Evolutionary conservation across 108 stramenopile species (phyloP).

Genomic region (Cyclotella choctawhatcheeana): DNA sequence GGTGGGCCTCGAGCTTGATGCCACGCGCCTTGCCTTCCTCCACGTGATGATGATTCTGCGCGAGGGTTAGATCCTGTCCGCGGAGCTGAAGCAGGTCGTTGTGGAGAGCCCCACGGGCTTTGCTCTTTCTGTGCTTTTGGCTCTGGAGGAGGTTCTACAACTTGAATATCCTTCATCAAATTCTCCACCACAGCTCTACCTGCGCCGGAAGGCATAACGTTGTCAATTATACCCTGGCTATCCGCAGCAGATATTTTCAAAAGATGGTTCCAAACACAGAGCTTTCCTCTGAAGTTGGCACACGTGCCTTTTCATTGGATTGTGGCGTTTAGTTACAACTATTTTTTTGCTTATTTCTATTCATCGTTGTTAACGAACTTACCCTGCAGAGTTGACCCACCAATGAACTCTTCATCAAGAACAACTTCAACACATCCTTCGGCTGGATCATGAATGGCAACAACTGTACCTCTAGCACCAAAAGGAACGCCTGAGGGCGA

Average conservation of each 20-base stretch:
- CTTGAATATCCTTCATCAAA: conserved; percentile 61
- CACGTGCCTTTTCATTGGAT: conserved; percentile 85
- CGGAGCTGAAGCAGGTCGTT: conserved; percentile 1
- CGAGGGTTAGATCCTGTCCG: conserved; percentile 2
- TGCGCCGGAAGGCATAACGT: conserved; percentile 66
- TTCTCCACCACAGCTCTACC: conserved; percentile 70
- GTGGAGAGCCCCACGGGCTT: conserved; percentile 24
- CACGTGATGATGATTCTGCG: conserved; percentile 47
- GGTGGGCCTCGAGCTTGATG: conserved; percentile 73
- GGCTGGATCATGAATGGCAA: conserved; percentile 88
- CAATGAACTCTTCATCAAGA: conserved; percentile 98
- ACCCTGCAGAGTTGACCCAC: conserved; percentile 92
- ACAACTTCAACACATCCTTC: conserved; percentile 97
- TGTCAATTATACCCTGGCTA: conserved; percentile 73
- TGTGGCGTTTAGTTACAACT: neutral
- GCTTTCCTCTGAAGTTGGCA: conserved; percentile 93
- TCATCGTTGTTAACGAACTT: neutral
- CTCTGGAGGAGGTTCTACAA: conserved; percentile 21
- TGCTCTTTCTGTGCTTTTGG: conserved; percentile 2
- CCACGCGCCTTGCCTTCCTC: conserved; percentile 62
- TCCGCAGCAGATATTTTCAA: conserved; percentile 78
- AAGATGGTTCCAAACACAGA: conserved; percentile 91
- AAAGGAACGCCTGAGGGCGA: conserved; percentile 83
- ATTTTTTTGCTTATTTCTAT: neutral
- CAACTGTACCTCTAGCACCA: conserved; percentile 96